These are phyloP conservation scores for Euphorbia tirucalli DNA, from an alignment of 345 rosid species.

Conservation along the genomic window DNA sequence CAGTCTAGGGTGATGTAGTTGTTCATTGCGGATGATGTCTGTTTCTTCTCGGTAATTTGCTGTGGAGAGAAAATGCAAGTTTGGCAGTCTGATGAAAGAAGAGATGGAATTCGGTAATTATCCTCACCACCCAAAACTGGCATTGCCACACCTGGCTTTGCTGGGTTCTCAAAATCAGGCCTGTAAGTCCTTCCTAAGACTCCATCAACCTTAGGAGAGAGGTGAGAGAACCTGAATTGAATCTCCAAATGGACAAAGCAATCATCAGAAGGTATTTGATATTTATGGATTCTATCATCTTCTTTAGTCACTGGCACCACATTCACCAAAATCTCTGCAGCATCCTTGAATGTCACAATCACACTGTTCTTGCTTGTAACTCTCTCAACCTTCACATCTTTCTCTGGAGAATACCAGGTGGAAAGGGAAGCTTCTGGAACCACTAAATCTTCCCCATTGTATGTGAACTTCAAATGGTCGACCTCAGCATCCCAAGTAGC, in stretches of 20 bases:
- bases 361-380: conserved; percentile 51
- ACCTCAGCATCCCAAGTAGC: conserved; percentile 49
- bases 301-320: conserved; percentile 72
- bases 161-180: conserved; percentile 64
- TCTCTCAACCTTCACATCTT: conserved; percentile 54
- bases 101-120: conserved; percentile 50
- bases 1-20: conserved; percentile 48
- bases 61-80: conserved; percentile 41
- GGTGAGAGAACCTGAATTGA: conserved; percentile 54
- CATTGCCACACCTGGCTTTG: conserved; percentile 66
- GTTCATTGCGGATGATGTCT: conserved; percentile 8
- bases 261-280: conserved; percentile 52
- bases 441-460: conserved; percentile 44
- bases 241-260: conserved; percentile 70
- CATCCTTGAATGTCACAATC: conserved; percentile 38
- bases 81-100: conserved; percentile 40
- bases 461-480: conserved; percentile 55
- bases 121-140: conserved; percentile 57
- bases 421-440: conserved; percentile 51
- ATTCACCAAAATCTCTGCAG: conserved; percentile 53
- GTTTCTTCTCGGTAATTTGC: not conserved
- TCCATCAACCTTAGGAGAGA: conserved; percentile 61
- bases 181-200: conserved; percentile 61
- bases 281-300: conserved; percentile 58
- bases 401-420: conserved; percentile 46